These are phyloP conservation scores for Ceriops tagal DNA, from an alignment of 345 rosid species.

Conservation along the genomic window DNA sequence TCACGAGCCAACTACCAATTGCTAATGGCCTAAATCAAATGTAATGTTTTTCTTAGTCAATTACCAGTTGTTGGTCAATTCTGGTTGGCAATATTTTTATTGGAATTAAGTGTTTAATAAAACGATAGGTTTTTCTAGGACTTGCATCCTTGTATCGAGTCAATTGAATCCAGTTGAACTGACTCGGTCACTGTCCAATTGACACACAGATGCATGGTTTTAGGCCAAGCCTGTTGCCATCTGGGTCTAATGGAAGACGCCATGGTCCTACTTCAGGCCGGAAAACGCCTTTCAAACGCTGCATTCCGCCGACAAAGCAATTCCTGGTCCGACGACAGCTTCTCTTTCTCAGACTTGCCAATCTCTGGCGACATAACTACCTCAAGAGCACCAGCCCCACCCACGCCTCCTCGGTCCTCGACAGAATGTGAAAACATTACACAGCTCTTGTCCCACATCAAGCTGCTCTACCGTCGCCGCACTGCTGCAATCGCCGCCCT, in stretches of 20 bases:
- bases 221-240: conserved; percentile 93
- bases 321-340: conserved; percentile 89
- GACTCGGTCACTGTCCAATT: background rate
- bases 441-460: conserved; percentile 72
- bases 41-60: background rate
- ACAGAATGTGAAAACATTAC: conserved; percentile 52
- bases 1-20: too few species aligned
- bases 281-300: conserved; percentile 85
- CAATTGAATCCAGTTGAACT: background rate
- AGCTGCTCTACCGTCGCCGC: conserved; percentile 83
- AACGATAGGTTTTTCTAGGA: background rate
- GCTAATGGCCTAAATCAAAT: too few species aligned
- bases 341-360: conserved; percentile 43
- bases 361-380: conserved; percentile 25
- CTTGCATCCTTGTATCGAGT: too few species aligned
- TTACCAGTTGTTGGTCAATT: background rate
- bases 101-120: background rate
- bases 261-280: conserved; percentile 86
- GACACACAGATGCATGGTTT: conserved; percentile 54
- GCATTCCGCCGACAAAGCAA: conserved; percentile 89
- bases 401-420: conserved; percentile 48
- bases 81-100: background rate
- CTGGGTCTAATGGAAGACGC: conserved; percentile 98
- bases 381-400: conserved; percentile 43
- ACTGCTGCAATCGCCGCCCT: conserved; percentile 85